Conservation (phyloP, 148 eudicot species). For the Vaccinium darrowii region DNA sequence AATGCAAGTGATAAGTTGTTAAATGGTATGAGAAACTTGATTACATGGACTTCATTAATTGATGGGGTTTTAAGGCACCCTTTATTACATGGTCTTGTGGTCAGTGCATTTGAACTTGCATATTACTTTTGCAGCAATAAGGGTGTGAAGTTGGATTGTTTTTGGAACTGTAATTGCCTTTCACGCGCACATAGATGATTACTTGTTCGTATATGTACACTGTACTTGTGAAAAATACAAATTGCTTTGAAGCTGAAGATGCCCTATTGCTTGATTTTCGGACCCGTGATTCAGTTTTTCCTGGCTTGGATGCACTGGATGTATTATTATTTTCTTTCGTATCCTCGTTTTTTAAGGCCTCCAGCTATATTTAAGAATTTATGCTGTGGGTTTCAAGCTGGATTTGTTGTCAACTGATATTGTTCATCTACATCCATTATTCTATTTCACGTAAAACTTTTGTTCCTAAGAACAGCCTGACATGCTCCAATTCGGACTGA, state of each 20-base stretch:
- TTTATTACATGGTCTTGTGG: background rate
- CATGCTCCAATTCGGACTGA: background rate
- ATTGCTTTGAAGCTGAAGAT: background rate
- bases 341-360: background rate
- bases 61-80: background rate
- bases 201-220: background rate
- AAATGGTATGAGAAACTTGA: background rate
- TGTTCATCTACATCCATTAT: background rate
- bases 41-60: background rate
- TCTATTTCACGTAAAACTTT: background rate
- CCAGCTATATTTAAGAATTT: background rate
- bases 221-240: background rate
- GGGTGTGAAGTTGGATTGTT: background rate
- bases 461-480: background rate
- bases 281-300: background rate
- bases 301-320: background rate
- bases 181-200: no score
- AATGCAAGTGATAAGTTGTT: background rate
- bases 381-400: background rate
- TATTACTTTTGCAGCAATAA: background rate
- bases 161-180: background rate
- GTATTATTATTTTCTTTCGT: background rate
- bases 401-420: background rate
- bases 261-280: background rate
- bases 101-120: background rate